These are phyloP conservation scores for Phytophthora uliginosa DNA, from an alignment of 352 stramenopile genomes.

Conservation along the genomic window DNA sequence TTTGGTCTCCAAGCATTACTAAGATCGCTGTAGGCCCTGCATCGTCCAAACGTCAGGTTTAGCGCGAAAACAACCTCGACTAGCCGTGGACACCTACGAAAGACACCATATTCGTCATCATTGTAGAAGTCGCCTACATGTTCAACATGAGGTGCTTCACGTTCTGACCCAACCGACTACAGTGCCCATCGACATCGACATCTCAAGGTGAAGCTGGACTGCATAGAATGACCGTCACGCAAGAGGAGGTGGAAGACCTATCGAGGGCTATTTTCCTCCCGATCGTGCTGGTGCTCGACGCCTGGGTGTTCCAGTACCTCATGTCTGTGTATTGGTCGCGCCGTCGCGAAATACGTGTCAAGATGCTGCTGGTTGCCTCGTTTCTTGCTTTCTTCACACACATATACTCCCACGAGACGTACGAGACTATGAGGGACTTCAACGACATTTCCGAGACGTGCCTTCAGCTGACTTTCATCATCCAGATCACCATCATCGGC, in stretches of 20 bases:
- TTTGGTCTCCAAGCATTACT: neutral
- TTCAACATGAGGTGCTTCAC: neutral
- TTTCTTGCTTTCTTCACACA: constrained; percentile 32
- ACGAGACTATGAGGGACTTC: constrained; percentile 13
- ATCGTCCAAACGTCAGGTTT: neutral
- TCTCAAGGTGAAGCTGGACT: neutral
- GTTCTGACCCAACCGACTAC: neutral
- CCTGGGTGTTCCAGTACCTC: constrained; percentile 49
- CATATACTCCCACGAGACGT: constrained; percentile 34
- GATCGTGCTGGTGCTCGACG: constrained; percentile 43
- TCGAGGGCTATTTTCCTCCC: constrained; percentile 34
- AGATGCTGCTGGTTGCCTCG: constrained; percentile 33
- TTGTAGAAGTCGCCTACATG: neutral
- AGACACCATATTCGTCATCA: neutral
- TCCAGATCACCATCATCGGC: constrained; percentile 54
- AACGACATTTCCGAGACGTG: constrained; percentile 55
- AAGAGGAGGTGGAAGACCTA: constrained; percentile 22
- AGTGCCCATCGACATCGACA: neutral
- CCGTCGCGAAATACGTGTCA: constrained; percentile 37
- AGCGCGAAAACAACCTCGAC: neutral
- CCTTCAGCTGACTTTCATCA: constrained; percentile 44
- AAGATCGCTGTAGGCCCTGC: neutral
- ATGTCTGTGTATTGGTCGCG: constrained; percentile 38
- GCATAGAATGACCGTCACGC: constrained; percentile 5
- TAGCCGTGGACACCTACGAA: no score